Conservation (phyloP, 495 filamentous ascomycete genomes). For the Aspergillus heteromorphus region DNA sequence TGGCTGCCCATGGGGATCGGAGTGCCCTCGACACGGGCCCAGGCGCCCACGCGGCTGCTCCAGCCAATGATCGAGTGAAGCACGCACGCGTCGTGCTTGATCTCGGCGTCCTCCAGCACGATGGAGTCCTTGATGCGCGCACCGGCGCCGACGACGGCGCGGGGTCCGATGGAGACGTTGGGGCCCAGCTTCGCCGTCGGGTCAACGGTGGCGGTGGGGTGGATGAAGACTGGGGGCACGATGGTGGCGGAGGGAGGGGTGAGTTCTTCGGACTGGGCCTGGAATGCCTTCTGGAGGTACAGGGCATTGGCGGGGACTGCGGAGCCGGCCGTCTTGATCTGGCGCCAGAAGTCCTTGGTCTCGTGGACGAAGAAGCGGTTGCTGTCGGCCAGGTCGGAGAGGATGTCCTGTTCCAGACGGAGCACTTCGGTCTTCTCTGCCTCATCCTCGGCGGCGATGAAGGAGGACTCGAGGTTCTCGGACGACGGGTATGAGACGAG, state of each 20-base stretch:
- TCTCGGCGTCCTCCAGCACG: constrained; percentile 89
- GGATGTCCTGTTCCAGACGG: constrained; percentile 94
- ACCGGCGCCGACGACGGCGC: constrained; percentile 77
- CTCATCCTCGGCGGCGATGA: constrained; percentile 70
- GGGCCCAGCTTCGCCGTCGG: constrained; percentile 94
- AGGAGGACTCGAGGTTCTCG: constrained; percentile 83
- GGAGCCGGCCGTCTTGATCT: constrained; percentile 99
- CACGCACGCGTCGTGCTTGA: constrained; percentile 95
- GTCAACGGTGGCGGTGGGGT: constrained; percentile 89
- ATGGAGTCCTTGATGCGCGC: constrained; percentile 94
- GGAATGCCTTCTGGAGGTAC: constrained; percentile 92
- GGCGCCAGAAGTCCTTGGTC: constrained; percentile 99
- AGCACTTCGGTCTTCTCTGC: constrained; percentile 79
- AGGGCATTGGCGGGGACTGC: constrained; percentile 96
- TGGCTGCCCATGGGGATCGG: constrained; percentile 86
- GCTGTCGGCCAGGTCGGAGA: constrained; percentile 93
- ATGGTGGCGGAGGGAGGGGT: constrained; percentile 82
- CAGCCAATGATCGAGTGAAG: constrained; percentile 97
- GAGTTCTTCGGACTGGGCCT: constrained; percentile 76
- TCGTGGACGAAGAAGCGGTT: constrained; percentile 98
- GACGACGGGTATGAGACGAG: constrained; percentile 91
- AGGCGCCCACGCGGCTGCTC: constrained; percentile 92
- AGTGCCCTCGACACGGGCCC: constrained; percentile 96
- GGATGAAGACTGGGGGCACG: constrained; percentile 92
- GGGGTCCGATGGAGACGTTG: constrained; percentile 92